Conservation (phyloP, 768 basidiomycete species). For the Boletus eberwhitei region DNA sequence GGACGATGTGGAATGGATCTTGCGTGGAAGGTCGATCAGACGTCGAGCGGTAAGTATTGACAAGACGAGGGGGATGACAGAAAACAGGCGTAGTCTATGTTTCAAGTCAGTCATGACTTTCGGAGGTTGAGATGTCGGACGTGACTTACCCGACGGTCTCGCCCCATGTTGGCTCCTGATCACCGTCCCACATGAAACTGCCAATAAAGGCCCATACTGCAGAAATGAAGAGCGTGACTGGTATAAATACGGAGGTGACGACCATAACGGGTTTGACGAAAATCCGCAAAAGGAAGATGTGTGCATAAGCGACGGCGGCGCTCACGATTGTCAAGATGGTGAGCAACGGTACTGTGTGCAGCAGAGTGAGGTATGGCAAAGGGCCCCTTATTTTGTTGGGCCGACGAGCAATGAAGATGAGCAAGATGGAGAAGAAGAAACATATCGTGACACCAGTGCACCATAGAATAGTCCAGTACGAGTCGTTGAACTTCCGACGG, state of each 20-base stretch:
- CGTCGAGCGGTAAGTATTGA: slow-evolving; percentile 70
- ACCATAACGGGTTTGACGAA: slow-evolving; percentile 85
- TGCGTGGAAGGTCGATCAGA: slow-evolving; percentile 65
- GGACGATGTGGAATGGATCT: slow-evolving; percentile 63
- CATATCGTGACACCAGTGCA: slow-evolving; percentile 56
- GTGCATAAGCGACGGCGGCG: slow-evolving; percentile 67
- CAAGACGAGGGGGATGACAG: slow-evolving; percentile 68
- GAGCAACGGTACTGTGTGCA: slow-evolving; percentile 76
- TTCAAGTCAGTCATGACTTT: slow-evolving; percentile 8
- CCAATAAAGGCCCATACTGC: slow-evolving; percentile 80
- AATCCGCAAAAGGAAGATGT: slow-evolving; percentile 71
- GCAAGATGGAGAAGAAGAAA: slow-evolving; percentile 59
- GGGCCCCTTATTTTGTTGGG: slow-evolving; percentile 31
- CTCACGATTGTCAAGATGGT: slow-evolving; percentile 69
- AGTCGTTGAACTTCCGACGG: slow-evolving; percentile 72
- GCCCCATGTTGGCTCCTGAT: slow-evolving; percentile 69
- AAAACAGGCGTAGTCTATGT: slow-evolving; percentile 55
- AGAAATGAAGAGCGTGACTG: slow-evolving; percentile 68
- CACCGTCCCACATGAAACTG: slow-evolving; percentile 62
- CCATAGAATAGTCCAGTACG: slow-evolving; percentile 68
- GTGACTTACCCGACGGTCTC: slow-evolving; percentile 70
- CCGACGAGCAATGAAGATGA: slow-evolving; percentile 56
- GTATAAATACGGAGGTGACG: slow-evolving; percentile 71
- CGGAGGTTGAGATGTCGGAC: neutral
- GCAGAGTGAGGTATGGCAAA: slow-evolving; percentile 63